Conservation (phyloP, 208 protist genomes). For the Tritrichomonas foetus region DNA sequence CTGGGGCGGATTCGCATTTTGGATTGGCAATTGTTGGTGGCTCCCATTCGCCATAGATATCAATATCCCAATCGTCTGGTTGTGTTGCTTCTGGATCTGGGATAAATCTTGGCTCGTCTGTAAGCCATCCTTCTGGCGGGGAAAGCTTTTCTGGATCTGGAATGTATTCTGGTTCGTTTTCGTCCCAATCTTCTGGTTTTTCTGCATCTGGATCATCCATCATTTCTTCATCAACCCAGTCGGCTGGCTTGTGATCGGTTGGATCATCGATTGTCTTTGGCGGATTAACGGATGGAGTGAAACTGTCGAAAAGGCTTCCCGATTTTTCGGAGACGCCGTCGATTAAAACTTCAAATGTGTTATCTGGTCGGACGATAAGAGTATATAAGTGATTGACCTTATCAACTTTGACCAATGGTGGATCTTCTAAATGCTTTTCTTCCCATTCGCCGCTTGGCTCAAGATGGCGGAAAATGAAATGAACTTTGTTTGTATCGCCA, state of each 20-base stretch:
- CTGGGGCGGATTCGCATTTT: conserved; percentile 39
- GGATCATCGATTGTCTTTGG: conserved; percentile 54
- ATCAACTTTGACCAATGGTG: conserved; percentile 43
- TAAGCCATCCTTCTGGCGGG: conserved; percentile 16
- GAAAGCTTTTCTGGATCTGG: conserved; percentile 43
- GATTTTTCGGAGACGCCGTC: conserved; percentile 41
- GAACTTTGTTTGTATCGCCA: conserved; percentile 51
- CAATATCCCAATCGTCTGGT: conserved; percentile 56
- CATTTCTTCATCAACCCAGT: conserved; percentile 51
- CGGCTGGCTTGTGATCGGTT: conserved; percentile 49
- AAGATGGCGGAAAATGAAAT: conserved; percentile 55
- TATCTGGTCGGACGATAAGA: conserved; percentile 48
- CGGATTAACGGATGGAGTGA: conserved; percentile 51
- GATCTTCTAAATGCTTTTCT: conserved; percentile 47
- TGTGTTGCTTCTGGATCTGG: conserved; percentile 48
- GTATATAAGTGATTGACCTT: conserved; percentile 52
- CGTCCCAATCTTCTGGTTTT: conserved; percentile 54
- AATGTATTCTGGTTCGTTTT: conserved; percentile 52
- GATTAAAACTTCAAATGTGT: conserved; percentile 52
- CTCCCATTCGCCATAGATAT: conserved; percentile 56
- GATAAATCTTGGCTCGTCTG: conserved; percentile 45
- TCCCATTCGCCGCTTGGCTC: conserved; percentile 39
- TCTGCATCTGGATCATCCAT: neutral
- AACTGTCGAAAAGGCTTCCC: conserved; percentile 49
- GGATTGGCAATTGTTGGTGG: conserved; percentile 56